phyloP scores from a whole-genome alignment of 441 rosid species.

The Sinapis alba region DNA sequence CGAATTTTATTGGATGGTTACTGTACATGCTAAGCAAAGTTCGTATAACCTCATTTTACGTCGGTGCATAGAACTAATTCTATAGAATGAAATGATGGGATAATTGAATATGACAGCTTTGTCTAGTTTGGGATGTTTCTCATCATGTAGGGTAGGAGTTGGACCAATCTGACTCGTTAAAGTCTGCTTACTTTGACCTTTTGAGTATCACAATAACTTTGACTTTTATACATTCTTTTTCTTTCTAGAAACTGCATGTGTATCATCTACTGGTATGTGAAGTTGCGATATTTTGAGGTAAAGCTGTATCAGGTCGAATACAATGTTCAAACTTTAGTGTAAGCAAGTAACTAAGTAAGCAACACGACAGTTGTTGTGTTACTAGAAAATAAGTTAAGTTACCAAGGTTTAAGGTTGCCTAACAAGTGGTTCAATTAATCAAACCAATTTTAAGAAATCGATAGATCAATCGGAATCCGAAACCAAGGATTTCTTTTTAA shows the following conservation, averaged over 20 bases:
- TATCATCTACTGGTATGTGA: too few species aligned
- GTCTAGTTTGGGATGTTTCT: constrained; percentile 9
- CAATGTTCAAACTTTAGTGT: too few species aligned
- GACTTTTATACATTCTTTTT: too few species aligned
- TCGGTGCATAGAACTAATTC: constrained; percentile 17
- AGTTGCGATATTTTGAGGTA: constrained; percentile 1
- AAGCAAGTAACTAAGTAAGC: too few species aligned
- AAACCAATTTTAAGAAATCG: constrained; percentile 10
- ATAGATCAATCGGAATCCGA: too few species aligned
- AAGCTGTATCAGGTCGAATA: neutral
- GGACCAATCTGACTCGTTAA: constrained; percentile 3
- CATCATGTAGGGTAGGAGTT: neutral
- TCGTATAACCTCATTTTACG: constrained; percentile 1
- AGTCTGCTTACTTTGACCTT: neutral
- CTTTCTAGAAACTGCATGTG: neutral
- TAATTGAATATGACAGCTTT: neutral
- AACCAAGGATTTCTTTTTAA: too few species aligned
- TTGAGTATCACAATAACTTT: neutral
- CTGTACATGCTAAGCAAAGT: neutral
- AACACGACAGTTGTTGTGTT: constrained; percentile 1
- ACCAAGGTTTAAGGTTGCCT: constrained; percentile 37
- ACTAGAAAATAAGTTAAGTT: neutral
- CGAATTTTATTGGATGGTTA: neutral
- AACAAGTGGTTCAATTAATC: constrained; percentile 33
- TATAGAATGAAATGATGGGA: neutral